Base-by-base conservation (phyloP, 1,139 yeast species). In the Eremothecium sinecaudum region DNA sequence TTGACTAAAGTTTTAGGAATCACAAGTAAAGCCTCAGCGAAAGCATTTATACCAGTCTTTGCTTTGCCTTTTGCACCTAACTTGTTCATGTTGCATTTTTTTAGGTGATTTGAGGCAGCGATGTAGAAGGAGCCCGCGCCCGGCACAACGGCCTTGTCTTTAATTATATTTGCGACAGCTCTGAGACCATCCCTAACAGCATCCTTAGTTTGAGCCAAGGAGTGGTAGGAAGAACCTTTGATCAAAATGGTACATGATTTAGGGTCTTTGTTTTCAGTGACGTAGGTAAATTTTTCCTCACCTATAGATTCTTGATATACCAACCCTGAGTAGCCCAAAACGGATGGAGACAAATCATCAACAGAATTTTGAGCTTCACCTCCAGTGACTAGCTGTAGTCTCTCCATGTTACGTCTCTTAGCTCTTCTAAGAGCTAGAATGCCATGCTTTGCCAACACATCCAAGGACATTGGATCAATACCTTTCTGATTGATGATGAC, bases 331-430 rank as follows among this genome's bases (percentile, higher is more conserved):
- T 64, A 80, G 12, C 99, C 99, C 42, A 92, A 69, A n/a, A 83
- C 67, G 3, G 69, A 73, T 4, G 93, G 87, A n/a, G 77, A 55
- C 53, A 92, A 69, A 56, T 90, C 97, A 53, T 92, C 99, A 28
- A 87, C 97, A 11, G 95, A 80, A 63, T 92, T 92, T 63, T 87
- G 97, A 8, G 98, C 98, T 56, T 81, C 92, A 48, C 98, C 99
- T 18, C 97, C 98, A 48, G 94, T 83, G 32, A 87, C 86, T 42
- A 92, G 71, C 63, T 92, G 99, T 53, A 92, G 71, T 58, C 99
- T 77, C 64, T 92, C 99, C 98, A 92, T 90, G 61, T 92, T 92
- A 66, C 99, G 79, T 68, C 99, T 76, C 69, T 92, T 92, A 31
- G 99, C 99, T 58, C 98, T 77, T 67, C 99, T 79, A 51, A 92